Evolutionary conservation across 139 green algal species (phyloP), one percentile per base, ranked within the genome.

Genomic region (Chlamydomonas urium): DNA sequence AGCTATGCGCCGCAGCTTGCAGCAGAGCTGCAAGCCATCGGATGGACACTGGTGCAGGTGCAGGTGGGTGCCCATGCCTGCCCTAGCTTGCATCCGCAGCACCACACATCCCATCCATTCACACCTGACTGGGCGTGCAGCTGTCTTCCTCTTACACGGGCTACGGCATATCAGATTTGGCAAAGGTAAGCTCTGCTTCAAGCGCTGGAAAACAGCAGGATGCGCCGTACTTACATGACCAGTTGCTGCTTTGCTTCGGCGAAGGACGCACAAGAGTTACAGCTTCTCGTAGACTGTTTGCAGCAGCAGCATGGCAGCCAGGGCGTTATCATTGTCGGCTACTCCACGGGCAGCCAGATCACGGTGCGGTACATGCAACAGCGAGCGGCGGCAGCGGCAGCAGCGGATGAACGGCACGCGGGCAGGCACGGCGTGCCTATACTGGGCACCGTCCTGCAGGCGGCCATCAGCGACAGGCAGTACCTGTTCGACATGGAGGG

Each of bases 291-390:
- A 5, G 17, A 32, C 6, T 32, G 10, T 14, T 26, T 63, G 6
- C 21, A 33, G 26, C 53, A 63, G 53, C 53, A 63, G 24, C 19
- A 63, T 33, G 53, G n/a, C 53, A 63, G 53, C 53, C 21, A 14
- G 10, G 26, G 53, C 19, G 29, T 63, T 21, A 21, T 63, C 19
- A 8, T 63, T 6, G 6, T 63, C 6, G 53, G 53, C 53, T 21
- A 63, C 26, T 63, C 53, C 26, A 63, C 53, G 19, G 53, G 53
- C 6, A 34, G 53, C 26, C 53, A 63, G 26, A 63, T 63, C 26
- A 33, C 26, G 53, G 53, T 63, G 17, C 21, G 53, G 53, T 63
- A 63, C 26, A 63, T 63, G 53, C 53, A 63, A 26, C 21, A 63
- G 53, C 21, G 53, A 63, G 24, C 53, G 29, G 26, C 53, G 6